Evolutionary conservation across 805 yeast species (phyloP).

Genomic region (Saccharomyces eubayanus): DNA sequence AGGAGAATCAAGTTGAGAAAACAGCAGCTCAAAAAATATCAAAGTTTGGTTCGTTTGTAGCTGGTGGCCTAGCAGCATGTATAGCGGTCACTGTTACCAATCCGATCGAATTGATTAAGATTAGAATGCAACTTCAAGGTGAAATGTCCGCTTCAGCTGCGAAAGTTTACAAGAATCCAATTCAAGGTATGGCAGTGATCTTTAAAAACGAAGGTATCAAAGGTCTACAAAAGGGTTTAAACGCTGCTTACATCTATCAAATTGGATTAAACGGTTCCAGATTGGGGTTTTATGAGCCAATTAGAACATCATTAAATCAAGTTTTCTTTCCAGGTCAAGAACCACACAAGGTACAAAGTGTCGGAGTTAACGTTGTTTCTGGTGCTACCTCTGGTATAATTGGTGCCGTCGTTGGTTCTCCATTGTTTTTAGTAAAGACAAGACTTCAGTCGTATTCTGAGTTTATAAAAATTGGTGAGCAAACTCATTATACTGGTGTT

Average conservation of each 20-base stretch:
- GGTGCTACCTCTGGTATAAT: constrained; percentile 82
- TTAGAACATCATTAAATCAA: constrained; percentile 51
- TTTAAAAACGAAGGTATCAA: constrained; percentile 73
- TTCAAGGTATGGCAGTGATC: constrained; percentile 73
- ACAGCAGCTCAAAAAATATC: constrained; percentile 53
- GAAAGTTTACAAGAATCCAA: constrained; percentile 67
- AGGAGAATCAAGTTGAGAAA: constrained; percentile 20
- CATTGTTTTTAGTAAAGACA: constrained; percentile 85
- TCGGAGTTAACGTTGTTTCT: constrained; percentile 58
- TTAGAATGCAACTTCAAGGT: constrained; percentile 95
- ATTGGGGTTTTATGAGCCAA: constrained; percentile 89
- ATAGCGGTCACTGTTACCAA: constrained; percentile 96
- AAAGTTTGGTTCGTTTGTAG: constrained; percentile 71
- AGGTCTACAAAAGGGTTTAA: constrained; percentile 83
- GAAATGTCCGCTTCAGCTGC: constrained; percentile 54
- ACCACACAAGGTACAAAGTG: constrained; percentile 41
- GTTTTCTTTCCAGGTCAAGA: constrained; percentile 44
- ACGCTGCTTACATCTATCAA: constrained; percentile 86
- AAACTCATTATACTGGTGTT: constrained; percentile 72
- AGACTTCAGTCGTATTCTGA: constrained; percentile 91
- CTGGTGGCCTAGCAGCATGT: constrained; percentile 94
- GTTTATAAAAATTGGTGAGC: constrained; percentile 70
- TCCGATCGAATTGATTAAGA: constrained; percentile 90
- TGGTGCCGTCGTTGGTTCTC: constrained; percentile 87
- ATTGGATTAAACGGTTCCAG: constrained; percentile 89